These are phyloP conservation scores for Pseudognaphalium luteoalbum DNA, from an alignment of 129 eudicot species.

Conservation along the genomic window DNA sequence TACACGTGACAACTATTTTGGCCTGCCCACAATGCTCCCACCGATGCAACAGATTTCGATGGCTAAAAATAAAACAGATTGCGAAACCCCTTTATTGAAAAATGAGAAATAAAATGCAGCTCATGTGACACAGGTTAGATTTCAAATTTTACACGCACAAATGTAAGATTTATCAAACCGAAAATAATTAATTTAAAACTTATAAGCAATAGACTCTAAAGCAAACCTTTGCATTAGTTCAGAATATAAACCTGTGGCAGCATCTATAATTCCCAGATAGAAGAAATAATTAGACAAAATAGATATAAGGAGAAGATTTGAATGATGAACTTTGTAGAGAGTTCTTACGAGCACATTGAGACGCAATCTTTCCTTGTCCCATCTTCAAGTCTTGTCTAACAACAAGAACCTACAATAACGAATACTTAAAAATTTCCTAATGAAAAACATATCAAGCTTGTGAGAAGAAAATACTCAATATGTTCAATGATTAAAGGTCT, in stretches of 20 bases:
- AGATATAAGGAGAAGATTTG: background rate
- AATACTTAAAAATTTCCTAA: background rate
- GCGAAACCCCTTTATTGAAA: too few species aligned
- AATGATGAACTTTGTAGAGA: background rate
- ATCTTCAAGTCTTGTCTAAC: slow-evolving; percentile 96
- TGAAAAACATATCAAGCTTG: too few species aligned
- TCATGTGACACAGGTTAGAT: background rate
- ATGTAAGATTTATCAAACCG: background rate
- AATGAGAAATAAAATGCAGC: background rate
- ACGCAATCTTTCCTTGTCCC: slow-evolving; percentile 94
- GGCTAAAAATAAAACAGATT: slow-evolving; percentile 38
- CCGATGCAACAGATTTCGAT: slow-evolving; percentile 64
- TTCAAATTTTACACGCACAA: background rate
- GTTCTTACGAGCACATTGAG: slow-evolving; percentile 98
- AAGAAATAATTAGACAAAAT: background rate
- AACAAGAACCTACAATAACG: slow-evolving; percentile 72
- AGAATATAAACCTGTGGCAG: slow-evolving; percentile 87
- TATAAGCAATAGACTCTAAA: background rate
- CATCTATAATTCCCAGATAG: slow-evolving; percentile 54
- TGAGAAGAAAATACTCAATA: background rate
- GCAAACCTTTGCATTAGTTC: slow-evolving; percentile 76
- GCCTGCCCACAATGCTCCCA: slow-evolving; percentile 96
- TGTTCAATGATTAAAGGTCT: background rate
- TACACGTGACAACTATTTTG: slow-evolving; percentile 90
- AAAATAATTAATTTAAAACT: background rate